phyloP scores from a whole-genome alignment of 257 asterid genomes.

The Jacaranda mimosifolia region DNA sequence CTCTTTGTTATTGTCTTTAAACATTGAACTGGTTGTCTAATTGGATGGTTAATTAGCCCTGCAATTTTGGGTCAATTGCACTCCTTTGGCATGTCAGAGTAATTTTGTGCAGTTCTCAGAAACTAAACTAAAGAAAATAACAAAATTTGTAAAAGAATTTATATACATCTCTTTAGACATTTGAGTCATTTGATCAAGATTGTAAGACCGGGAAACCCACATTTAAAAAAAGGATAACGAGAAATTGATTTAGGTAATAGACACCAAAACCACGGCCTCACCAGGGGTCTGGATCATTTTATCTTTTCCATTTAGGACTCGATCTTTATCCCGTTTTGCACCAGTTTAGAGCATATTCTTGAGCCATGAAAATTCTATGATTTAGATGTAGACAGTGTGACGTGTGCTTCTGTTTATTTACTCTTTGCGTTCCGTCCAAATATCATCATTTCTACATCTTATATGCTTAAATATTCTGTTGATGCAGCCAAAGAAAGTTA shows the following conservation, averaged over 20 bases:
- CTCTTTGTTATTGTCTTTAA: neutral
- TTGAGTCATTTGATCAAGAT: too few species aligned
- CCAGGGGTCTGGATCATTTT: too few species aligned
- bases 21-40: neutral
- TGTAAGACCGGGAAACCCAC: too few species aligned
- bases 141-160: neutral
- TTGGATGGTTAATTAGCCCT: too few species aligned
- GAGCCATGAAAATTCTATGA: neutral
- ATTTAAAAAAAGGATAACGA: too few species aligned
- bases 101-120: neutral
- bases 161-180: too few species aligned
- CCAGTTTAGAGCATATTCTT: neutral
- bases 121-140: too few species aligned
- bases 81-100: neutral
- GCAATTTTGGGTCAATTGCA: neutral
- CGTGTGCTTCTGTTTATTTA: neutral
- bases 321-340: neutral
- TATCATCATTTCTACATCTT: neutral
- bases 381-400: neutral
- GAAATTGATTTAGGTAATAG: too few species aligned
- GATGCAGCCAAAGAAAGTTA: conserved; percentile 86
- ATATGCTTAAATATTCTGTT: conserved; percentile 21
- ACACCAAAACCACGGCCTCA: too few species aligned
- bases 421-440: neutral
- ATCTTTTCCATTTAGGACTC: neutral